phyloP scores from a whole-genome alignment of 192 early-diverging fungal genomes.

The Gamsiella multidivaricata region DNA sequence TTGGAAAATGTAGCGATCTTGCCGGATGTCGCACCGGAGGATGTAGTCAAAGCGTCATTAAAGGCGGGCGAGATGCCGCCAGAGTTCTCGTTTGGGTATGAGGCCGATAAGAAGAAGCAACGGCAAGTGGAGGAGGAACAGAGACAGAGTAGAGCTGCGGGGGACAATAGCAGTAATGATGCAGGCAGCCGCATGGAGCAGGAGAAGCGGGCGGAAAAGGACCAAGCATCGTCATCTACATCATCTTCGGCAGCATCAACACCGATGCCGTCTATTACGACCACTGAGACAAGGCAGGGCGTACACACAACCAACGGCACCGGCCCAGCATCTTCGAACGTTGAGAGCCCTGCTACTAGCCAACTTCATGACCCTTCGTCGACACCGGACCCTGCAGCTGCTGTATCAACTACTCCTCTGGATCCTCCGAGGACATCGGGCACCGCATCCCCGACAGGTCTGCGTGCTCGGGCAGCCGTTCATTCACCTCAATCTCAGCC shows the following conservation, averaged over 20 bases:
- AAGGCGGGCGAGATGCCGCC: constrained; percentile 51
- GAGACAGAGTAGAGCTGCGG: constrained; percentile 3
- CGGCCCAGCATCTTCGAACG: no score
- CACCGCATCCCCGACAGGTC: background rate
- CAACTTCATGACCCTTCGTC: background rate
- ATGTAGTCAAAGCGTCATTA: constrained; percentile 39
- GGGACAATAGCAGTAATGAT: background rate
- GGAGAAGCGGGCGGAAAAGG: background rate
- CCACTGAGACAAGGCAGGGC: background rate
- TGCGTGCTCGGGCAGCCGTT: background rate
- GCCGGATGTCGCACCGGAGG: constrained; percentile 48
- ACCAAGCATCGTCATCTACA: background rate
- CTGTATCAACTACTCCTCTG: background rate
- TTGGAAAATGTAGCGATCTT: constrained; percentile 45
- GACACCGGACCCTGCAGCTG: background rate
- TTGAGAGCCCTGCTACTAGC: background rate
- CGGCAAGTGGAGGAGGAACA: background rate
- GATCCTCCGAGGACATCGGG: constrained; percentile 1
- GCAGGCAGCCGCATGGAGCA: background rate
- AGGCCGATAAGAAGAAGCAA: constrained; percentile 43
- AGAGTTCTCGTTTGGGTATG: constrained; percentile 53
- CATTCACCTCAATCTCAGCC: background rate
- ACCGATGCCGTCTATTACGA: background rate
- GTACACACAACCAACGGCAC: no score
- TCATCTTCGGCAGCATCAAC: constrained; percentile 4